Conservation (phyloP, 768 basidiomycete genomes). For the Rhodotorula taiwanensis region DNA sequence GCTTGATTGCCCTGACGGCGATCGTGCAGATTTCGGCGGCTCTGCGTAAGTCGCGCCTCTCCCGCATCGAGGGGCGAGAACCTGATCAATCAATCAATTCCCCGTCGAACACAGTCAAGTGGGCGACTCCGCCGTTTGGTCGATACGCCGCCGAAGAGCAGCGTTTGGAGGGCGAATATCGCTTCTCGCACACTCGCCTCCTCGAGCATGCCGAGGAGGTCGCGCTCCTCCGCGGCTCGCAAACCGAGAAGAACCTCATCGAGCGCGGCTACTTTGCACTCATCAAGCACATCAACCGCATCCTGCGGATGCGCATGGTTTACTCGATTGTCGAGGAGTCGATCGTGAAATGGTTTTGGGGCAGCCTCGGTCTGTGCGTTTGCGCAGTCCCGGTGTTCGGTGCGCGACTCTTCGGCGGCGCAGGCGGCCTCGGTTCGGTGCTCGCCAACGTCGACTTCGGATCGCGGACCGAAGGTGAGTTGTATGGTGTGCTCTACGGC, state of each 20-base stretch:
- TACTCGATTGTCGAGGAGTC: conserved; percentile 89
- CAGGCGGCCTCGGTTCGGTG: conserved; percentile 46
- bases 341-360: conserved; percentile 91
- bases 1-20: conserved; percentile 57
- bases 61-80: background rate
- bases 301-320: conserved; percentile 74
- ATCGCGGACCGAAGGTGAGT: conserved; percentile 73
- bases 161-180: conserved; percentile 76
- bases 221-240: conserved; percentile 55
- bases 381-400: conserved; percentile 88
- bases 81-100: background rate
- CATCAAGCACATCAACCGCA: conserved; percentile 74
- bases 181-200: conserved; percentile 84
- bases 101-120: conserved; percentile 58
- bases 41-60: conserved; percentile 56
- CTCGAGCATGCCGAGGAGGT: conserved; percentile 79
- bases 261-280: conserved; percentile 81
- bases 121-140: conserved; percentile 84
- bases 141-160: conserved; percentile 81
- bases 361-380: conserved; percentile 79
- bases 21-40: conserved; percentile 77
- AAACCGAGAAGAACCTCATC: conserved; percentile 72
- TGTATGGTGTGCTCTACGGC: background rate
- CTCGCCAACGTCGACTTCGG: conserved; percentile 58
- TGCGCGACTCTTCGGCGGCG: conserved; percentile 61